Base-by-base conservation (phyloP, 2,329 filamentous ascomycete species). In the Ophiostoma montium region DNA sequence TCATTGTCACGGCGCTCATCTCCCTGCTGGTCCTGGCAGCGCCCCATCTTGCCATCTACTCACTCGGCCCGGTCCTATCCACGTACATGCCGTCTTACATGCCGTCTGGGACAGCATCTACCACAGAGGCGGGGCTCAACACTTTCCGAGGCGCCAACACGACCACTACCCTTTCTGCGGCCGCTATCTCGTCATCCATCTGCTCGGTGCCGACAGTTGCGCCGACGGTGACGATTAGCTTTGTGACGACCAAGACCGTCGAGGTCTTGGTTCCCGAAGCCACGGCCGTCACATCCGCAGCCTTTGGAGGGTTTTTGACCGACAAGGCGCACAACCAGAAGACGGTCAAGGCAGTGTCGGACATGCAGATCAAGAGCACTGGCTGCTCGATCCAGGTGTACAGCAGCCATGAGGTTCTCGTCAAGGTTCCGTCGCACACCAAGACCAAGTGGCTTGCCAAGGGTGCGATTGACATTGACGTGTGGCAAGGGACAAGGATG, bases 391-490 rank as follows among this genome's bases (percentile, higher is more conserved):
- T 68, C 12, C 65, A 71, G 49, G 57, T 70, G 13, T 58, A 67
- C 51, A 67, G 70, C 50, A 64, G 66, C 48, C 69, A 71, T 49
- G 69, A 75, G 52, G 70, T 80, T 30, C 59, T 78, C 46, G 67
- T 80, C 46, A 71, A 68, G 46, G 70, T 80, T 12, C 70, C 74
- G 2, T 62, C 65, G 44, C 63, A 59, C 42, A 71, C 65, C 57
- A 79, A 71, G 60, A 68, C 67, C 41, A 65, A 64, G 23, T 80
- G 76, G 75, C 65, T 78, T 42, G 65, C 70, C 3, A 75, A 70
- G 56, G 70, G 75, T 31, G 76, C 76, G 31, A 69, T 81, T 52
- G 65, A 69, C 47, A 69, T 81, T 47, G 70, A 73, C 21, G 72
- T 78, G 21, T 70, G 68, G 36, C 70, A 75, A 39, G 70, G 66